phyloP scores from a whole-genome alignment of 139 green algal genomes.

The Coelastrella sp. region DNA sequence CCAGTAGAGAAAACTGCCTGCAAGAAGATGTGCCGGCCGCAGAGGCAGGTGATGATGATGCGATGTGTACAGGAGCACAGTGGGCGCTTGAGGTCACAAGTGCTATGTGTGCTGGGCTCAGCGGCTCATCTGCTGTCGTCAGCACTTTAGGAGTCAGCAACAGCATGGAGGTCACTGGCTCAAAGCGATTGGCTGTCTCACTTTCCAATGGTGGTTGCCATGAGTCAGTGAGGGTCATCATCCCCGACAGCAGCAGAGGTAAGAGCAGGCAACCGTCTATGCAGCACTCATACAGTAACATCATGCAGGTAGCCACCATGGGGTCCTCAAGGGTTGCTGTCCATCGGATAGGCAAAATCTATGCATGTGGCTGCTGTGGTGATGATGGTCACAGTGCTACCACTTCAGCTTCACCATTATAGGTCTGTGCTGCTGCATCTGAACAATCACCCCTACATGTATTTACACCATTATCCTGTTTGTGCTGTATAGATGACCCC shows the following conservation, averaged over 20 bases:
- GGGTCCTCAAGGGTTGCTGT: too few relatives aligned
- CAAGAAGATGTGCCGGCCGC: not conserved
- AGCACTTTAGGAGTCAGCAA: not conserved
- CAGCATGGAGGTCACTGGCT: not conserved
- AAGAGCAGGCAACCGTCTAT: not conserved
- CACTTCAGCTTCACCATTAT: too few relatives aligned
- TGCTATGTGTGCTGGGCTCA: too few relatives aligned
- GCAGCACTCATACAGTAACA: not conserved
- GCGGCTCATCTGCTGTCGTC: not conserved
- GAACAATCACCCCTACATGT: not conserved
- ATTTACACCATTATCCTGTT: not conserved
- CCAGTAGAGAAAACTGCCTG: not conserved
- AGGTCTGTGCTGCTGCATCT: not conserved
- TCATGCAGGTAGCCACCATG: not conserved
- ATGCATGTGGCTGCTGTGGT: too few relatives aligned
- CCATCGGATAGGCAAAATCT: too few relatives aligned
- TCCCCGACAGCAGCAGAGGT: slow-evolving; percentile 31
- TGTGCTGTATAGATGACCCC: slow-evolving; percentile 48
- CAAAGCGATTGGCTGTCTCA: not conserved
- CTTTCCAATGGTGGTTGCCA: slow-evolving; percentile 13
- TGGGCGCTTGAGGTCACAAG: too few relatives aligned
- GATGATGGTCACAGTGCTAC: too few relatives aligned
- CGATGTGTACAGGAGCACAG: not conserved
- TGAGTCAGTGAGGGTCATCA: slow-evolving; percentile 47
- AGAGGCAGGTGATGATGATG: not conserved